Base-by-base conservation (phyloP, 1,139 yeast species). In the Diutina mesorugosa region DNA sequence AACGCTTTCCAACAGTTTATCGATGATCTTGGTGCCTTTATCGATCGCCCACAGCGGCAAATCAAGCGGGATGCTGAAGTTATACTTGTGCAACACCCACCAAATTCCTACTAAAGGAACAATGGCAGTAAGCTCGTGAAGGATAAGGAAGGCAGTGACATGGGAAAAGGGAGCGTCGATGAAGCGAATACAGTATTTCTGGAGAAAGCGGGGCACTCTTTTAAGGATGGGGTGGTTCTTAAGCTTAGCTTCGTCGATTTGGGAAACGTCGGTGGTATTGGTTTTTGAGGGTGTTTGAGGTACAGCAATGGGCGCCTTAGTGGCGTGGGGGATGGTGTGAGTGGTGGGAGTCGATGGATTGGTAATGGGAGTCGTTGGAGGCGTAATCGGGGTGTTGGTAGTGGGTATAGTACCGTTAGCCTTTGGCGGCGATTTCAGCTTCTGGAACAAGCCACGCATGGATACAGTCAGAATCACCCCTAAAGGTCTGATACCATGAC, bases 41-140 rank as follows among this genome's bases (percentile, higher is more conserved):
- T 78, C 76, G 8, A 87, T 67, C 6, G 87, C 77, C 80, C 87
- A 84, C 9, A 80, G 78, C 0, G 95, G 93, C 35, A 86, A 65
- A 56, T 84, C 87, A 28, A 85, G 67, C 1, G 60, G 56, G 2
- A 79, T 77, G 0, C 73, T 61, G 57, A 67, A 61, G n/a, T 72
- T 71, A 58, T 71, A 74, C 59, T 83, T 76, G 67, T 88, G 87
- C 62, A 89, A 80, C 1, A 78, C 61, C 64, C 83, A 87, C 96
- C 97, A 90, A 1, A 90, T 66, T 0, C 84, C 83, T 41, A 89
- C 72, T 55, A 91, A 76, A 1, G 97, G 97, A 6, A 84, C 78
- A 5, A 91, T 77, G 1, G 97, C 97, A 0, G 96, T 80, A 52
- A 89, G 63, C 66, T 91, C 97, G 65, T 91, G 98, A n/a, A 91